Evolutionary conservation across 2,329 filamentous ascomycete species (phyloP).

Genomic region (Ilyonectria sp.): DNA sequence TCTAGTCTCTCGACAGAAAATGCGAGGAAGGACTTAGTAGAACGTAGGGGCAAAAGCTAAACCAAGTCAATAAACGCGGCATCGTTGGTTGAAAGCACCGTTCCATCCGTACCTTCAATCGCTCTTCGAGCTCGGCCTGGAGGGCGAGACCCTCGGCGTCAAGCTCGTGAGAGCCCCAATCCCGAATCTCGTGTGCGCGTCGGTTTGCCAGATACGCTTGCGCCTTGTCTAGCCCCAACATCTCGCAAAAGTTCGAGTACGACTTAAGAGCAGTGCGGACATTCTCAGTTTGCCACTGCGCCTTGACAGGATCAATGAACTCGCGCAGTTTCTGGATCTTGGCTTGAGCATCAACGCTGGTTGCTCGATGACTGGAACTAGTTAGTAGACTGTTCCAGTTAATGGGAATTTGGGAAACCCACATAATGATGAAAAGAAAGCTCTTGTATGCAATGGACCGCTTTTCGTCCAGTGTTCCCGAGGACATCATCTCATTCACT

Average conservation of each 20-base stretch:
- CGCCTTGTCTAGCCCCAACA: slow-evolving; percentile 85
- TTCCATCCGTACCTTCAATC: slow-evolving; percentile 71
- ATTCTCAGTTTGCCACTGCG: slow-evolving; percentile 82
- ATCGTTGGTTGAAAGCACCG: background rate
- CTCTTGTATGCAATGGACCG: slow-evolving; percentile 89
- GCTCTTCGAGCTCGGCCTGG: slow-evolving; percentile 83
- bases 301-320: slow-evolving; percentile 87
- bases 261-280: slow-evolving; percentile 79
- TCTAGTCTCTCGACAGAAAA: slow-evolving; percentile 93
- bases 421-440: slow-evolving; percentile 94
- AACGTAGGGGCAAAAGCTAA: slow-evolving; percentile 81
- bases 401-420: slow-evolving; percentile 46
- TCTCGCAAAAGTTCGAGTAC: slow-evolving; percentile 83
- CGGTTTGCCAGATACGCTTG: slow-evolving; percentile 83
- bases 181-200: slow-evolving; percentile 81
- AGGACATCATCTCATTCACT: slow-evolving; percentile 83
- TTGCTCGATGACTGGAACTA: slow-evolving; percentile 79
- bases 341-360: slow-evolving; percentile 77
- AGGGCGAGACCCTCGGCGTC: slow-evolving; percentile 85
- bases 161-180: slow-evolving; percentile 86
- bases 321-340: slow-evolving; percentile 80
- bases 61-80: slow-evolving; percentile 26
- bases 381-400: slow-evolving; percentile 28
- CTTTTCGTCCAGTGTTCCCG: slow-evolving; percentile 83
- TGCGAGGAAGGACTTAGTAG: slow-evolving; percentile 92